phyloP scores from a whole-genome alignment of 2,329 filamentous ascomycete genomes.

The Pseudonectria buxi region DNA sequence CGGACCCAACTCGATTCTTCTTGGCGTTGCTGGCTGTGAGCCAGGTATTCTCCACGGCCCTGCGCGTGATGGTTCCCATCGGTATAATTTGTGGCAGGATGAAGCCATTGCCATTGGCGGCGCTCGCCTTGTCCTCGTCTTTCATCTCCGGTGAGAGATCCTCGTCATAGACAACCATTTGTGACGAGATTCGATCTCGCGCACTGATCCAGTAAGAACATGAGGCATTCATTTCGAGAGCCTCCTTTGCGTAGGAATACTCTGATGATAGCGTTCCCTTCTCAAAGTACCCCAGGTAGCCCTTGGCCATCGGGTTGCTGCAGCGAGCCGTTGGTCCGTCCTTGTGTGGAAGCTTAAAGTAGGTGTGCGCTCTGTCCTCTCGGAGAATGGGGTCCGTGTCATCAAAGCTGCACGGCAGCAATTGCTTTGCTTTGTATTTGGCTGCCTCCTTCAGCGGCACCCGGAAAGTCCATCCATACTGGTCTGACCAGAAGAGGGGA shows the following conservation, averaged over 20 bases:
- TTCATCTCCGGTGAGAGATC: constrained; percentile 35
- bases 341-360: constrained; percentile 95
- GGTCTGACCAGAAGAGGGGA: constrained; percentile 88
- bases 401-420: constrained; percentile 72
- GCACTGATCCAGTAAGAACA: constrained; percentile 99
- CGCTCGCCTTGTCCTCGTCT: constrained; percentile 5
- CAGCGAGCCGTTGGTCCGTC: constrained; percentile 84
- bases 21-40: constrained; percentile 97
- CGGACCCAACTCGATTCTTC: constrained; percentile 88
- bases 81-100: constrained; percentile 94
- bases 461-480: constrained; percentile 86
- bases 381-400: constrained; percentile 60
- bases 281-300: constrained; percentile 87
- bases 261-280: constrained; percentile 81
- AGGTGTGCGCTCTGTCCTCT: constrained; percentile 59
- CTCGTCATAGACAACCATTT: constrained; percentile 84
- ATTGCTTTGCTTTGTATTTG: constrained; percentile 63
- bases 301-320: constrained; percentile 81
- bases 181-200: constrained; percentile 84
- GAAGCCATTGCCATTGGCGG: constrained; percentile 49
- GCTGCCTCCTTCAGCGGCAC: constrained; percentile 56
- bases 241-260: constrained; percentile 85
- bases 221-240: constrained; percentile 95
- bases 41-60: constrained; percentile 97
- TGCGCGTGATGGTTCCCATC: constrained; percentile 93